A percentile compares a stretch with the other conserved stretches of the same genome.
These are phyloP conservation scores for Dendrobium officinale DNA, from an alignment of 106 monocot species.

Conservation along the genomic window DNA sequence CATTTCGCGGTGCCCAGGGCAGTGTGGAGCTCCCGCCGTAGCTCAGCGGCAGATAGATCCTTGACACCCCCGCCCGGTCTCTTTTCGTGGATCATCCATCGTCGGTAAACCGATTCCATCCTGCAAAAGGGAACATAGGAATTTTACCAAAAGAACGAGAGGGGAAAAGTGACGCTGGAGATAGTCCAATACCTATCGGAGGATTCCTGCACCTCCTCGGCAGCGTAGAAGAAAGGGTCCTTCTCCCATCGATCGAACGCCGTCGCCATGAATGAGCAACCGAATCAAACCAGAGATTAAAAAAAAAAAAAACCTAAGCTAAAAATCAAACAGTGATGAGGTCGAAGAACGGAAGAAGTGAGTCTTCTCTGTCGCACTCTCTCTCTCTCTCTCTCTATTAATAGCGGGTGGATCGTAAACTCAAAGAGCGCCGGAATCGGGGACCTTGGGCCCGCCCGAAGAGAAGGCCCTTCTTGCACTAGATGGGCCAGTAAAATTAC, in stretches of 20 bases:
- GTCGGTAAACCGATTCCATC: slow-evolving; percentile 53
- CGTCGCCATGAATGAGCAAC: slow-evolving; percentile 34
- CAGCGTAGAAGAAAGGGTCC: slow-evolving; percentile 64
- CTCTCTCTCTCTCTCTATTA: not conserved
- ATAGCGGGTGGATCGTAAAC: not conserved
- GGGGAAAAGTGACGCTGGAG: not conserved
- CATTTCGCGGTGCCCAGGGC: slow-evolving; percentile 66
- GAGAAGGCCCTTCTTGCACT: no score
- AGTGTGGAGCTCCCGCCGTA: slow-evolving; percentile 48
- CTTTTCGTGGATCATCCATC: slow-evolving; percentile 40
- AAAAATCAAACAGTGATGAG: no score
- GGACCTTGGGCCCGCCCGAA: not conserved
- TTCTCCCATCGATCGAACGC: slow-evolving; percentile 66
- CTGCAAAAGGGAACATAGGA: slow-evolving; percentile 13
- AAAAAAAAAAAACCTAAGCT: not conserved
- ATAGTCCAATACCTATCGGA: slow-evolving; percentile 34
- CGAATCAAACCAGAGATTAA: not conserved
- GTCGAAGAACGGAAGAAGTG: no score
- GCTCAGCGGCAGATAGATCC: slow-evolving; percentile 6
- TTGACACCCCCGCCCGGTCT: not conserved
- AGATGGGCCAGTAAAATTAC: no score
- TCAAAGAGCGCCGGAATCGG: not conserved
- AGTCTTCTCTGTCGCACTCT: no score
- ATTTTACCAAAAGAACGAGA: not conserved
- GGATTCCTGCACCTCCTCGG: slow-evolving; percentile 74